These are phyloP conservation scores for Phaeoacremonium minimum DNA, from an alignment of 2,329 filamentous ascomycete genomes.

Conservation along the genomic window DNA sequence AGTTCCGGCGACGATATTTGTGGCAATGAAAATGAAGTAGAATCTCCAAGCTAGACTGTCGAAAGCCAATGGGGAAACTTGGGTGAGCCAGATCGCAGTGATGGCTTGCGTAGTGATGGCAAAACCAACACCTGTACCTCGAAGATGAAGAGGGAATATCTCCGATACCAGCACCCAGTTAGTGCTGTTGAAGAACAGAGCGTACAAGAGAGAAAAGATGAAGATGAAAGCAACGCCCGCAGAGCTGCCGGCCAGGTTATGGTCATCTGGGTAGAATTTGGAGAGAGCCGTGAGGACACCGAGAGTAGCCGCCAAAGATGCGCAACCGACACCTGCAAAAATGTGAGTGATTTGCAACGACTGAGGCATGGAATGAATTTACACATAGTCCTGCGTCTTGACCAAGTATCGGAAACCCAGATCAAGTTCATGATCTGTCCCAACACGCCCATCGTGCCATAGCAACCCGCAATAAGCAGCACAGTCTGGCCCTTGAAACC, in stretches of 20 bases:
- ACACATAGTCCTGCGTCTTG: slow-evolving; percentile 13
- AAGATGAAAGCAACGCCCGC: slow-evolving; percentile 25
- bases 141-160: slow-evolving; percentile 45
- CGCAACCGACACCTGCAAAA: slow-evolving; percentile 9
- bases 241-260: slow-evolving; percentile 14
- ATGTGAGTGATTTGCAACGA: slow-evolving; percentile 4
- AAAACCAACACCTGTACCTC: slow-evolving; percentile 56
- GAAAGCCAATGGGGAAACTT: slow-evolving; percentile 20
- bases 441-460: slow-evolving; percentile 25
- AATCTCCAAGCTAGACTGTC: slow-evolving; percentile 22
- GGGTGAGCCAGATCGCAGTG: slow-evolving; percentile 24
- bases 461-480: slow-evolving; percentile 41
- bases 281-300: slow-evolving; percentile 16
- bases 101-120: slow-evolving; percentile 21
- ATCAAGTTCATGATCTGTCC: slow-evolving; percentile 22
- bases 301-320: slow-evolving; percentile 11
- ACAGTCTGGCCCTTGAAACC: slow-evolving; percentile 42
- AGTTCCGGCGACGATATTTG: slow-evolving; percentile 20
- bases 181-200: slow-evolving; percentile 26
- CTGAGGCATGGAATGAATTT: slow-evolving; percentile 3
- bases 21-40: slow-evolving; percentile 26
- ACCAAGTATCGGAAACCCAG: slow-evolving; percentile 21
- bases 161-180: slow-evolving; percentile 26
- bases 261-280: slow-evolving; percentile 9
- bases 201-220: slow-evolving; percentile 20